Conservation (phyloP, 2,329 filamentous ascomycete genomes). For the Diplodia mutila region DNA sequence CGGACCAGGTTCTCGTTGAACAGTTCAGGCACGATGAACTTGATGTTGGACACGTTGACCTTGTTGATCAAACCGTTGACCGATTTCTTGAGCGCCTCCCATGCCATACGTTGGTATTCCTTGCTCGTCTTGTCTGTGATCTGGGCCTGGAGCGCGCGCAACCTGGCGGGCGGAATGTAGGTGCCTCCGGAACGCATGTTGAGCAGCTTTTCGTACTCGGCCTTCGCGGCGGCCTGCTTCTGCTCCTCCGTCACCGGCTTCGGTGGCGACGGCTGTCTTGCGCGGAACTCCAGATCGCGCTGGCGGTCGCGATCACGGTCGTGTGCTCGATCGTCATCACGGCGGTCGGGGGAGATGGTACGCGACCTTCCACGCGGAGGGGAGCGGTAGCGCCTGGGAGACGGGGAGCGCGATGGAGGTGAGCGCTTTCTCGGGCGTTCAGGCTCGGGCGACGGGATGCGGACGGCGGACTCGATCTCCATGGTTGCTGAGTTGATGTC, state of each 20-base stretch:
- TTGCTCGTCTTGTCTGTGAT: slow-evolving; percentile 96
- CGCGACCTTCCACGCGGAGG: slow-evolving; percentile 39
- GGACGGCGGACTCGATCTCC: slow-evolving; percentile 58
- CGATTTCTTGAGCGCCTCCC: slow-evolving; percentile 98
- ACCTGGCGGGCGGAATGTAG: slow-evolving; percentile 89
- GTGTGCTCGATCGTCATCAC: slow-evolving; percentile 52
- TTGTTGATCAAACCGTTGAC: slow-evolving; percentile 99
- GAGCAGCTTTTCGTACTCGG: slow-evolving; percentile 89
- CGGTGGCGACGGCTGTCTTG: slow-evolving; percentile 48
- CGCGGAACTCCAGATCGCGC: slow-evolving; percentile 51
- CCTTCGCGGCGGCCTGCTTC: slow-evolving; percentile 85
- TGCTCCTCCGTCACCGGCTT: slow-evolving; percentile 72
- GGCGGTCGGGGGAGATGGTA: slow-evolving; percentile 26
- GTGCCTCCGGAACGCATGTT: slow-evolving; percentile 93
- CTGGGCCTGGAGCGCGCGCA: slow-evolving; percentile 90
- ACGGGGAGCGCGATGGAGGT: slow-evolving; percentile 58
- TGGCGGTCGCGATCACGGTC: slow-evolving; percentile 54
- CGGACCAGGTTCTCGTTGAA: slow-evolving; percentile 94
- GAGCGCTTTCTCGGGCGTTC: slow-evolving; percentile 58
- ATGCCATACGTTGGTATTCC: slow-evolving; percentile 98
- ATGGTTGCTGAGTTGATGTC: background rate
- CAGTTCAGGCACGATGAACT: slow-evolving; percentile 92
- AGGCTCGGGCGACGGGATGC: slow-evolving; percentile 60
- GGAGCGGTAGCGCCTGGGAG: slow-evolving; percentile 55
- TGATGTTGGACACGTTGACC: slow-evolving; percentile 97